Percentiles rank a stretch among this genome's conserved stretches.
These are phyloP conservation scores for Elsinoe necatrix DNA, from an alignment of 2,329 filamentous ascomycete species.

Conservation along the genomic window DNA sequence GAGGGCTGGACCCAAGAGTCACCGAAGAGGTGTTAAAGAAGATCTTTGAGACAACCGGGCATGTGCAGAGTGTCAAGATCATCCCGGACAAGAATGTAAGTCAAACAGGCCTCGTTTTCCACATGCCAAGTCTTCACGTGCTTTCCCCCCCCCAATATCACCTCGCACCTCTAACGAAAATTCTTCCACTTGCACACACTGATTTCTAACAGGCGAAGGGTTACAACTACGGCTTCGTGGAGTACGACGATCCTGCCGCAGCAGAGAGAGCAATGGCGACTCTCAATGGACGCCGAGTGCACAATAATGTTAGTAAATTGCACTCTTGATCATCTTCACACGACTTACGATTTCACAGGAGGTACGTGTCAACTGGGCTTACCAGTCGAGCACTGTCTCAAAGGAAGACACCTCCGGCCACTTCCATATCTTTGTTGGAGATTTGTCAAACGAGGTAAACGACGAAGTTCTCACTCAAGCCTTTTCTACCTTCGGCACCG, in stretches of 20 bases:
- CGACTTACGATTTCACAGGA: conserved; percentile 51
- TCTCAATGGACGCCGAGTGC: conserved; percentile 86
- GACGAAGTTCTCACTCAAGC: conserved; percentile 89
- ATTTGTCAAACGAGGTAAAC: conserved; percentile 97
- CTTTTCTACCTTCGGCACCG: conserved; percentile 89
- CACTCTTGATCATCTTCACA: neutral
- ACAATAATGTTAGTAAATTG: conserved; percentile 67
- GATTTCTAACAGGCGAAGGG: conserved; percentile 64
- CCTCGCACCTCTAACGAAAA: neutral
- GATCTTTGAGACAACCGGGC: conserved; percentile 97
- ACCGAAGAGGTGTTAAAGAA: conserved; percentile 94
- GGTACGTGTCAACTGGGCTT: conserved; percentile 99
- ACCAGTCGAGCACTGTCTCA: conserved; percentile 86
- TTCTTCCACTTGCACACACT: neutral
- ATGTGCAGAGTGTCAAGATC: conserved; percentile 98
- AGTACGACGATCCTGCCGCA: conserved; percentile 95
- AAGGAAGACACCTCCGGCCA: conserved; percentile 98
- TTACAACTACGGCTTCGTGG: conserved; percentile 97
- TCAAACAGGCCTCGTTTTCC: conserved; percentile 28
- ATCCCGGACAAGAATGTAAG: conserved; percentile 99
- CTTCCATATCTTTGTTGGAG: conserved; percentile 98
- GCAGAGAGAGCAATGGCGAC: conserved; percentile 97
- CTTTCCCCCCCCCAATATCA: neutral
- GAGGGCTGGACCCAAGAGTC: conserved; percentile 86
- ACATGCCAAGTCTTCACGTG: conserved; percentile 17